Evolutionary conservation across 306 rosid genomes (phyloP), one percentile per base, ranked within the genome.

Genomic region (Sphenostylis stenocarpa): DNA sequence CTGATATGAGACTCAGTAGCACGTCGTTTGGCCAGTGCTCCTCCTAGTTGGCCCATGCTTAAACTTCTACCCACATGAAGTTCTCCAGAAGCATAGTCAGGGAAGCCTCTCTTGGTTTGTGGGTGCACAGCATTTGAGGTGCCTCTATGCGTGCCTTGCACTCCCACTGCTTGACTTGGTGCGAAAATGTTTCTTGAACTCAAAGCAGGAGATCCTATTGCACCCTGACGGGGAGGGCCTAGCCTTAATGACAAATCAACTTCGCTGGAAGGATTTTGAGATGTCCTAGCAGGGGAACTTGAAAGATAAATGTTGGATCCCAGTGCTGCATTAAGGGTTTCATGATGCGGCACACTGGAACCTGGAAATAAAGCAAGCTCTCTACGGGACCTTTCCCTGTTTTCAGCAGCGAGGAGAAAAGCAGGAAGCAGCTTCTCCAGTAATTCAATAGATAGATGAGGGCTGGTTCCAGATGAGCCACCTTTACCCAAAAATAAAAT

Each of bases 71-170:
- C 81, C 16, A 31, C 5, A 2, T 23, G 24, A 26, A 62, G 11
- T 29, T 70, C 74, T 62, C 68, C 2, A 28, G 3, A 17, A 61
- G 26, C 56, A 75, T 26, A 15, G 24, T 69, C 81, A 14, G 43
- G n/a, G 11, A 49, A 65, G 11, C 57, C 70, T 81, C 81, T 81
- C 76, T 81, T 76, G 45, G 34, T 6, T 7, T 44, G 16, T 48
- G 39, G 13, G 38, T 7, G 51, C 72, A 23, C 70, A 15, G 12
- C 0, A 45, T 67, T 57, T n/a, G n/a, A n/a, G 24, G 29, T 44
- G 14, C 67, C 41, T 3, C 44, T 3, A 21, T 31, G 48, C 24
- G 20, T 17, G 14, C 39, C 56, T 10, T 57, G 17, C n/a, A 5
- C 11, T 23, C 16, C 10, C 13, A 29, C 21, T 60, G 10, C 66